Conservation (phyloP, 129 eudicot species). For the Flaveria sonorensis region DNA sequence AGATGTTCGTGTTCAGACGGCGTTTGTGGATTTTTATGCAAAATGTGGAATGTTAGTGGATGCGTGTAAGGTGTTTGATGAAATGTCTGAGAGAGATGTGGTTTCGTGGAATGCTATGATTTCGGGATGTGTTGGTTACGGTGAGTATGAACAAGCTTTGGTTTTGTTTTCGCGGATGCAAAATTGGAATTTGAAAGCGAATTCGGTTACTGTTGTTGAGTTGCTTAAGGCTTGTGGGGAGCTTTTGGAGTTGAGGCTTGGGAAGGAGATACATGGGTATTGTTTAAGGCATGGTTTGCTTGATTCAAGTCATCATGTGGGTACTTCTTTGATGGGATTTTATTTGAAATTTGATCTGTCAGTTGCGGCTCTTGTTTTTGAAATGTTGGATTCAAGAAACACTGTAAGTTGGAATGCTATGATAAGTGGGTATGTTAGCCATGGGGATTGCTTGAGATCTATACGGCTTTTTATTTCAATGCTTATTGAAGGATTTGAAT, state of each 20-base stretch:
- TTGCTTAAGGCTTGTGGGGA: constrained; percentile 52
- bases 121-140: constrained; percentile 53
- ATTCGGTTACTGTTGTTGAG: constrained; percentile 53
- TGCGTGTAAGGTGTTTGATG: constrained; percentile 55
- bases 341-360: constrained; percentile 47
- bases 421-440: constrained; percentile 46
- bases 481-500: constrained; percentile 41
- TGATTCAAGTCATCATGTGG: constrained; percentile 45
- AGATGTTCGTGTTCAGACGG: constrained; percentile 52
- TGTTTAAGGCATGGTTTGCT: constrained; percentile 50
- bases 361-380: constrained; percentile 40
- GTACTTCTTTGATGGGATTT: constrained; percentile 53
- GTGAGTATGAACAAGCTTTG: constrained; percentile 37
- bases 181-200: constrained; percentile 40
- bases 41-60: constrained; percentile 47
- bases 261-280: constrained; percentile 64
- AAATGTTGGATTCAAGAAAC: constrained; percentile 42
- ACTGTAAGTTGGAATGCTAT: constrained; percentile 59
- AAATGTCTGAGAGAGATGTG: constrained; percentile 57
- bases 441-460: constrained; percentile 39
- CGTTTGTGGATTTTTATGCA: constrained; percentile 48
- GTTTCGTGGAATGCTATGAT: constrained; percentile 71
- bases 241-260: constrained; percentile 39
- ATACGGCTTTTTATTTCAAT: constrained; percentile 45
- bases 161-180: constrained; percentile 42